Percentiles rank a stretch among this genome's conserved stretches.
Conservation (phyloP, 129 eudicot genomes). For the Tagetes erecta region DNA sequence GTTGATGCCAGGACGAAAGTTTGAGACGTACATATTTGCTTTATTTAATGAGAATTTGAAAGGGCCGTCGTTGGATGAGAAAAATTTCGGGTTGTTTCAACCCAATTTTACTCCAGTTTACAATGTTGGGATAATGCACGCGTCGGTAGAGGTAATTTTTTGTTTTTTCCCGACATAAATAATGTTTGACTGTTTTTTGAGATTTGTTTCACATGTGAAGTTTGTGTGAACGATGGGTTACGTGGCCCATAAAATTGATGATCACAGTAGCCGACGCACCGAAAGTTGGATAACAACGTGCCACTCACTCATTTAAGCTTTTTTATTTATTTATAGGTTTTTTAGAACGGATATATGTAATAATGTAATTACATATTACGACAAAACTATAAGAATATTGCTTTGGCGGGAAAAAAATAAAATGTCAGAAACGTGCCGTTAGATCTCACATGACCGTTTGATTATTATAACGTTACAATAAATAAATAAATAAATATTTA, state of each 20-base stretch:
- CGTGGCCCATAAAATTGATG: slow-evolving; percentile 1
- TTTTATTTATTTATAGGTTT: not conserved
- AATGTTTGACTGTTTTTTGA: slow-evolving; percentile 19
- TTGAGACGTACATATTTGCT: slow-evolving; percentile 76
- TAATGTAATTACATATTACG: too few relatives aligned
- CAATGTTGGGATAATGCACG: slow-evolving; percentile 66
- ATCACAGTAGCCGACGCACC: slow-evolving; percentile 18
- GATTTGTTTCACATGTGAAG: not conserved
- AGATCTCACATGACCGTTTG: slow-evolving; percentile 13
- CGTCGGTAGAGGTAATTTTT: slow-evolving; percentile 33
- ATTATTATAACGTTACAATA: not conserved
- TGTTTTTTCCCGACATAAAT: not conserved
- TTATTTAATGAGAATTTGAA: slow-evolving; percentile 82
- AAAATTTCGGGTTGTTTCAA: slow-evolving; percentile 78
- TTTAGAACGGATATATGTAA: not conserved
- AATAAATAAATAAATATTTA: not conserved
- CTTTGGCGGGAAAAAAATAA: not conserved
- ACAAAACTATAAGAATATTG: not conserved
- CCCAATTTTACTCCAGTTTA: slow-evolving; percentile 82
- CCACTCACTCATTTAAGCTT: slow-evolving; percentile 1
- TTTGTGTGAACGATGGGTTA: slow-evolving; percentile 1
- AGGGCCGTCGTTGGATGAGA: slow-evolving; percentile 80
- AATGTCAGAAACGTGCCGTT: not conserved
- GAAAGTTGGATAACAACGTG: slow-evolving; percentile 36
- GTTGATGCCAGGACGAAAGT: slow-evolving; percentile 74